Conservation (phyloP, 192 early-diverging fungal genomes). For the Neocallimastix lanati region DNA sequence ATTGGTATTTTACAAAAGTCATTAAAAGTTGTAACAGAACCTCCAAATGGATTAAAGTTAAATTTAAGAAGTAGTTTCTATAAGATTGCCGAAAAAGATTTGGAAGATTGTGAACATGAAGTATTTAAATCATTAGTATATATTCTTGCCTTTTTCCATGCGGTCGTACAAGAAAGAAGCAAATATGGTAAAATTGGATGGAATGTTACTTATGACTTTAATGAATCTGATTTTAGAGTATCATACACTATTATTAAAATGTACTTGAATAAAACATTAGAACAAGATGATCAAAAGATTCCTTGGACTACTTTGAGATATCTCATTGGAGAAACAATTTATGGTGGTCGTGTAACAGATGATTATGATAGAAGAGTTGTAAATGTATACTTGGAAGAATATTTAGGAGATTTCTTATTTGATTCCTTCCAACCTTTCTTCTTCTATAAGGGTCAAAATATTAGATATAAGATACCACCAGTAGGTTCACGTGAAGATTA, state of each 20-base stretch:
- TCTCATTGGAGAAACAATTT: slow-evolving; percentile 42
- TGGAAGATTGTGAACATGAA: slow-evolving; percentile 33
- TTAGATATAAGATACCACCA: slow-evolving; percentile 30
- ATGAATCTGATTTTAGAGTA: slow-evolving; percentile 42
- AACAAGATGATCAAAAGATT: slow-evolving; percentile 27
- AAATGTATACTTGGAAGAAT: slow-evolving; percentile 43
- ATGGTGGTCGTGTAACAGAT: slow-evolving; percentile 43
- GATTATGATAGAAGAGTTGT: slow-evolving; percentile 40
- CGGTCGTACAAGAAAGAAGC: slow-evolving; percentile 39
- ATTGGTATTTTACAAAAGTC: slow-evolving; percentile 42
- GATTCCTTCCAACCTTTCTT: slow-evolving; percentile 41
- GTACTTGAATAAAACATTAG: slow-evolving; percentile 36
- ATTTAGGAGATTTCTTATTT: slow-evolving; percentile 41
- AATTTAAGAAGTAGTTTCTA: slow-evolving; percentile 36
- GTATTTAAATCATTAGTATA: slow-evolving; percentile 32
- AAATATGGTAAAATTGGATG: slow-evolving; percentile 46
- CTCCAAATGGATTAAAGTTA: slow-evolving; percentile 37
- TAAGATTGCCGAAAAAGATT: slow-evolving; percentile 29
- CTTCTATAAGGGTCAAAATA: slow-evolving; percentile 25
- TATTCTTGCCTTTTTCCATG: slow-evolving; percentile 40
- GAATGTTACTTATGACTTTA: slow-evolving; percentile 47
- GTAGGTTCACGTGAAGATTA: slow-evolving; percentile 28
- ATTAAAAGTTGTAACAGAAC: slow-evolving; percentile 43
- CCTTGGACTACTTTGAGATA: slow-evolving; percentile 46
- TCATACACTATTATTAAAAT: slow-evolving; percentile 28